Base-by-base conservation (phyloP, 164 flowering plant genomes). In the Nelumbo lutea region DNA sequence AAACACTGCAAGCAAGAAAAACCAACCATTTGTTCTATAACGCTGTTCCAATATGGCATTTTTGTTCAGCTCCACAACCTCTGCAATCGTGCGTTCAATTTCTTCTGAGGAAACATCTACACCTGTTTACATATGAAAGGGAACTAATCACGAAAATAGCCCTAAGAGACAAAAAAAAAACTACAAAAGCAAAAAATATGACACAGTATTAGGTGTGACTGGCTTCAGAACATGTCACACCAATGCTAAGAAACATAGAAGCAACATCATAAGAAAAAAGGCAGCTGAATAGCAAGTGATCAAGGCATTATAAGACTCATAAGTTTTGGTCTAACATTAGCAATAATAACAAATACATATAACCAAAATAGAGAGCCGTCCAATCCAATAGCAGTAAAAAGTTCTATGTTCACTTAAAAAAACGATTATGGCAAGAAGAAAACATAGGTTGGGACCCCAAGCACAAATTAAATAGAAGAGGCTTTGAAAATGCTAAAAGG, bases 21-120 rank as follows among this genome's bases (percentile, higher is more conserved):
- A 63, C 83, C 45, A 56, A 91, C 97, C 96, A 79, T 88, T 85
- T 70, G 85, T 87, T 66, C 88, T 75, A 69, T 90, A 88, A 1
- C 96, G 86, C 39, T 74, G 81, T 84, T 86, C 90, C 80, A 84
- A 68, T 64, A 92, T 90, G 38, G 75, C 65, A 48, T 40, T 68
- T 81, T 79, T 88, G 50, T 83, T 83, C 79, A 84, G 88, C 64
- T 88, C 90, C 74, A 92, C 77, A 59, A 92, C 81, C 73, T 79
- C 84, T 62, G 78, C 73, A 10, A 86, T 88, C 39, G 86, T 61
- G 39, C 7, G 42, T 64, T 85, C 79, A 60, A 87, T 88, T 44
- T 92, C 92, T 72, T 86, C 96, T 0, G 45, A 15, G 3, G 91
- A 81, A 55, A 90, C 91, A 53, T 84, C 83, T 57, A 90, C 83